Evolutionary conservation across 768 basidiomycete species (phyloP).

Genomic region (Tylopilus vinaceipallidus): DNA sequence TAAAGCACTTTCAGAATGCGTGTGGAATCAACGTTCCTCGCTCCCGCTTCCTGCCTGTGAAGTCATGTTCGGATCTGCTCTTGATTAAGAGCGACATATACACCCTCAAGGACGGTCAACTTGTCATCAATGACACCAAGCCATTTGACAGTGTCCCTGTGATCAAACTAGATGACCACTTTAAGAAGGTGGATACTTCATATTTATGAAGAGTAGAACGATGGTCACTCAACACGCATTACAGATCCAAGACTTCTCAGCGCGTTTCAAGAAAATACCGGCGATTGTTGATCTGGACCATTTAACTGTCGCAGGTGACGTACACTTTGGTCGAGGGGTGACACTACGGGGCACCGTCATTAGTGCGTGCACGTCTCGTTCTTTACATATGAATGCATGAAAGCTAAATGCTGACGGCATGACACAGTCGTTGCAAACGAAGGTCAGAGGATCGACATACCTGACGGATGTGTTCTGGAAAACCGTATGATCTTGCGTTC

Average conservation of each 20-base stretch:
- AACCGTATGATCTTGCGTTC: conserved; percentile 42
- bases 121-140: conserved; percentile 78
- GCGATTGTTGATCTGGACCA: conserved; percentile 90
- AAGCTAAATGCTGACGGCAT: background rate
- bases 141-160: conserved; percentile 92
- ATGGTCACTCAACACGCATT: background rate
- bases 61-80: conserved; percentile 84
- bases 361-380: conserved; percentile 37
- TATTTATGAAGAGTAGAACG: background rate
- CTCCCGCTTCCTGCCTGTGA: conserved; percentile 89
- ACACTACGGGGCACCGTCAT: conserved; percentile 90
- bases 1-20: conserved; percentile 90
- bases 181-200: conserved; percentile 75
- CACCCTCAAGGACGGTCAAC: conserved; percentile 82
- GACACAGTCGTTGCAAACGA: conserved; percentile 72
- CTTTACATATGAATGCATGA: background rate
- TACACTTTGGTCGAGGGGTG: conserved; percentile 85
- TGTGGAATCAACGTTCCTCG: conserved; percentile 96
- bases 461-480: conserved; percentile 78
- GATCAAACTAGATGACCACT: conserved; percentile 94
- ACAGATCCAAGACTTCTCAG: conserved; percentile 85
- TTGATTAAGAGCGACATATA: conserved; percentile 93
- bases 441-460: conserved; percentile 78
- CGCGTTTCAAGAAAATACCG: conserved; percentile 93
- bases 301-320: conserved; percentile 89